Percentiles rank a stretch among this genome's conserved stretches.
phyloP scores from a whole-genome alignment of 768 basidiomycete genomes.

The Lactarius indigo region DNA sequence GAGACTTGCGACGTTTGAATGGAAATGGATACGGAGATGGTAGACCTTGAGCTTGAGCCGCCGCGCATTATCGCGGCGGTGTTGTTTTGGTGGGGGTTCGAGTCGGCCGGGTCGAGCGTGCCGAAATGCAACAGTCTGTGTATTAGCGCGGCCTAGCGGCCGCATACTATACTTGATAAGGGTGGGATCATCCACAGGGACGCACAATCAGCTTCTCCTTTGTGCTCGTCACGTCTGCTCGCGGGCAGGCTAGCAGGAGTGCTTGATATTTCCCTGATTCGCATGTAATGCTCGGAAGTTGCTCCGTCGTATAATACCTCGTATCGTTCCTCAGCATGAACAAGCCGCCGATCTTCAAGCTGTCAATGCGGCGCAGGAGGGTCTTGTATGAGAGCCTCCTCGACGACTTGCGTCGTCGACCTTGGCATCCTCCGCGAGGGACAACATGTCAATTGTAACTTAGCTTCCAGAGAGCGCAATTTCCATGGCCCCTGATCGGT shows the following conservation, averaged over 20 bases:
- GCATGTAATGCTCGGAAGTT: conserved; percentile 1
- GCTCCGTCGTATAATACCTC: conserved; percentile 1
- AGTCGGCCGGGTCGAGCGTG: no score
- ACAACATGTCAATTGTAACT: background rate
- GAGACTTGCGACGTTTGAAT: no score
- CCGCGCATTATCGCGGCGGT: no score
- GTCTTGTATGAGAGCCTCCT: background rate
- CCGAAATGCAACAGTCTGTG: no score
- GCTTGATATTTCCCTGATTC: conserved; percentile 3
- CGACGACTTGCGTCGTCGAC: no score
- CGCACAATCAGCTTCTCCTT: conserved; percentile 4
- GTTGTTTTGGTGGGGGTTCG: no score
- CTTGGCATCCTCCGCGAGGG: background rate
- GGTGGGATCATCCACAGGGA: background rate
- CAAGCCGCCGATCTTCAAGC: background rate
- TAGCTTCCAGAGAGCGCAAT: background rate
- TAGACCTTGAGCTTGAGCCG: no score
- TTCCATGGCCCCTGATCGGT: background rate
- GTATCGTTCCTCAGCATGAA: conserved; percentile 6
- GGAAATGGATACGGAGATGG: no score
- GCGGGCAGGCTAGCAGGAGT: conserved; percentile 5
- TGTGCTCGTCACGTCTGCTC: conserved; percentile 1
- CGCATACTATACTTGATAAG: background rate
- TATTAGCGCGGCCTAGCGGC: no score
- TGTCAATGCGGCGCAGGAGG: background rate